Evolutionary conservation across 345 rosid genomes (phyloP), one percentile per base, ranked within the genome.

Genomic region (Brassica nigra): DNA sequence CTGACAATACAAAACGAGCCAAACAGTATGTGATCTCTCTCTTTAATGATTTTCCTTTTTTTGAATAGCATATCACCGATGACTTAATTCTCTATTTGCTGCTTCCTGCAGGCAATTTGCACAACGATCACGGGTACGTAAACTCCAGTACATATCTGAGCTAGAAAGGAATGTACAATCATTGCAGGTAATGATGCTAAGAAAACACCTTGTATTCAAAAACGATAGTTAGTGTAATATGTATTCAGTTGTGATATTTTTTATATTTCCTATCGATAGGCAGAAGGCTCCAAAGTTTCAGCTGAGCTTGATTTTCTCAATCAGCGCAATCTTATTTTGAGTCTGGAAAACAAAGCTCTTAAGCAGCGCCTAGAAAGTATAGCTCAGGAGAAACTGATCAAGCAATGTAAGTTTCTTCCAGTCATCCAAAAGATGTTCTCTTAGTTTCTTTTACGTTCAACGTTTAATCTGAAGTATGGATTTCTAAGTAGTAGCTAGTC

Each of bases 131-230:
- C 84, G 99, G 76, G 98, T 93, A 15, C 90, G 99, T 27, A 96
- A 96, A 83, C 98, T 96, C 79, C 99, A 96, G 85, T 93, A 93
- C 84, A 96, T 96, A 84, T 94, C 99, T 84, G 99, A 96, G 86
- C 84, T 96, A 82, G 99, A 96, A 89, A 89, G 94, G 68, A 92
- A 89, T 84, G 99, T 96, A 36, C 98, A 96, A 86, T 85, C 91
- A 84, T 90, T 96, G 82, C 95, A 96, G 95, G 99, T 83, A 82
- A 85, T 82, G 77, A 85, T 82, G 77, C 66, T 52, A 27, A 20
- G 27, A 23, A 54, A 27, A 27, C 8, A 33, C 18, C 11, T 74
- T 61, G 1, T 18, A 33, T 54, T 74, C 8, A 8, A 39, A 8
- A 23, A 23, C 27, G 47, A 39, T 39, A 39, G 76, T 70, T 66